Percentiles rank a stretch among this genome's conserved stretches.
These are phyloP conservation scores for Cephalotrichum gorgonifer DNA, from an alignment of 2,329 filamentous ascomycete species.

Conservation along the genomic window DNA sequence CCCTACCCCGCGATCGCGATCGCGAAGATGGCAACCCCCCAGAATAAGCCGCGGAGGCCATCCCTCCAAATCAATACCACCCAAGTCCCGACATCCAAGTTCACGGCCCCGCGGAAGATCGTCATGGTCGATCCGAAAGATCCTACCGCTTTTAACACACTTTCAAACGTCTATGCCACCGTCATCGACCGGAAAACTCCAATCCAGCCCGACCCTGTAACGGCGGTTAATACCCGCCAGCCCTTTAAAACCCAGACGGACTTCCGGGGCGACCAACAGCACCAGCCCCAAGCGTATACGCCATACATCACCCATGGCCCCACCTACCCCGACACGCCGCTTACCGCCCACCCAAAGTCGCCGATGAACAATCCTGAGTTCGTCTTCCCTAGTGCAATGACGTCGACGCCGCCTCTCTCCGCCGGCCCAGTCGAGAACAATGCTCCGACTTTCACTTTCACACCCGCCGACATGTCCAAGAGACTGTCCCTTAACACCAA, in stretches of 20 bases:
- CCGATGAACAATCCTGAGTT: constrained; percentile 33
- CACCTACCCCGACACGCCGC: constrained; percentile 41
- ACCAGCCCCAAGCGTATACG: constrained; percentile 4
- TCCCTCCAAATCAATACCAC: constrained; percentile 44
- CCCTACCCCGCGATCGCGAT: neutral
- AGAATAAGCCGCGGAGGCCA: constrained; percentile 42
- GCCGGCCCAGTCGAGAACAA: constrained; percentile 35
- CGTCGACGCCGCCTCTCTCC: constrained; percentile 47
- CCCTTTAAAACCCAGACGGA: constrained; percentile 12
- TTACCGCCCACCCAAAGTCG: constrained; percentile 39
- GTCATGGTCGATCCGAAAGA: constrained; percentile 43
- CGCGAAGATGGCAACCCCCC: constrained; percentile 25
- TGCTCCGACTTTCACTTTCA: constrained; percentile 6
- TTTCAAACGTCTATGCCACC: constrained; percentile 54
- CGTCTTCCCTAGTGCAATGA: constrained; percentile 44
- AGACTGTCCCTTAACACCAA: constrained; percentile 10
- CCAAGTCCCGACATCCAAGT: constrained; percentile 23
- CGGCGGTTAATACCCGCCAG: constrained; percentile 34
- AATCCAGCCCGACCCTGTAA: constrained; percentile 33
- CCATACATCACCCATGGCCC: constrained; percentile 30
- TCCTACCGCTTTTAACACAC: constrained; percentile 54
- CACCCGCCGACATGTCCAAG: constrained; percentile 4
- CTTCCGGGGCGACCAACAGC: constrained; percentile 6
- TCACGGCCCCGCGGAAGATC: constrained; percentile 25
- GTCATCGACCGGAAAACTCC: constrained; percentile 50